These are phyloP conservation scores for Rugonectria rugulosa DNA, from an alignment of 2,329 filamentous ascomycete species.

Conservation along the genomic window DNA sequence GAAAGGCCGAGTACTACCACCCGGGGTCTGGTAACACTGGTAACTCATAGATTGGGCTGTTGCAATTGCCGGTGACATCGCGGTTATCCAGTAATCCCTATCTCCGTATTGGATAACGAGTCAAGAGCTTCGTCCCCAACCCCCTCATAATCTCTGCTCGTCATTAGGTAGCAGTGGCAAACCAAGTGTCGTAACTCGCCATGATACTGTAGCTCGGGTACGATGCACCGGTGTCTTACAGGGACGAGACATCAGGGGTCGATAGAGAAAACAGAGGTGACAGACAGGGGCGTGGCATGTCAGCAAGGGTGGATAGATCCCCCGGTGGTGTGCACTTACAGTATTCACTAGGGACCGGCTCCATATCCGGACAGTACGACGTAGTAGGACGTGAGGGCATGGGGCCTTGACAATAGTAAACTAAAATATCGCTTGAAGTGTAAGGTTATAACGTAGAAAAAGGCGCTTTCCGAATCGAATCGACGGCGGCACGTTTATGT, in stretches of 20 bases:
- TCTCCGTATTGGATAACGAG: too few relatives aligned
- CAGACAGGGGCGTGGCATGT: conserved; percentile 14
- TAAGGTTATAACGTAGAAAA: conserved; percentile 15
- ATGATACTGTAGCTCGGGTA: conserved; percentile 15
- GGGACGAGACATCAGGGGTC: conserved; percentile 21
- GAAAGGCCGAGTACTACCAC: too few relatives aligned
- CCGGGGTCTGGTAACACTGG: too few relatives aligned
- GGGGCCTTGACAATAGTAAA: conserved; percentile 23
- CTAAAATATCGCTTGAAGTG: conserved; percentile 27
- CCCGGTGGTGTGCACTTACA: conserved; percentile 24
- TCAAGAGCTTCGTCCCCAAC: conserved; percentile 3
- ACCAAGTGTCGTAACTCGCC: conserved; percentile 3
- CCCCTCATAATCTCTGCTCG: conserved; percentile 1
- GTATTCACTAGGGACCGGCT: conserved; percentile 29
- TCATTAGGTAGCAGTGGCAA: not conserved
- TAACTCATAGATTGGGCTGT: not conserved
- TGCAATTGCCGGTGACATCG: too few relatives aligned
- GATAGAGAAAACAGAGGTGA: conserved; percentile 17
- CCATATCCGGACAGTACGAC: conserved; percentile 29
- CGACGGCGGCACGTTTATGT: conserved; percentile 1
- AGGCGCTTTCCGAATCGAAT: not conserved
- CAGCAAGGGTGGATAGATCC: conserved; percentile 24
- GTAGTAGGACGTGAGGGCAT: conserved; percentile 20
- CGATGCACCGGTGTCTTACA: conserved; percentile 33
- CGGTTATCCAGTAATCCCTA: not conserved